Evolutionary conservation across 148 eudicot genomes (phyloP).

Genomic region (Polygonum maritimum): DNA sequence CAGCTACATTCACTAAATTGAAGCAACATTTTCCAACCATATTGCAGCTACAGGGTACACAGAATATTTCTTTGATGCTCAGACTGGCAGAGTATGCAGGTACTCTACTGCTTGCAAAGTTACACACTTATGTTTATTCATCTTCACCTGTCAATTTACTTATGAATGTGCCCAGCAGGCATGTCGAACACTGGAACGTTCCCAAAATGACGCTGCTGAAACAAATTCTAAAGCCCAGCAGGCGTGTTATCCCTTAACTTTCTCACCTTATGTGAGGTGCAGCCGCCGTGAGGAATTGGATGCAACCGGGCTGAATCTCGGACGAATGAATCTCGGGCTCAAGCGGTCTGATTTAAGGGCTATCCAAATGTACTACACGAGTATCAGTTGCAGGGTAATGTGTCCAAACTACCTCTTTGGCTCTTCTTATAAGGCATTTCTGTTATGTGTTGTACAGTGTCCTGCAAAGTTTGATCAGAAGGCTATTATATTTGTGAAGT

Average conservation of each 20-base stretch:
- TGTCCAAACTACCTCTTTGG: neutral
- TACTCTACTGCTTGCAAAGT: slow-evolving; percentile 11
- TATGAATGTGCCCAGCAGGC: slow-evolving; percentile 39
- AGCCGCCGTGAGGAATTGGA: neutral
- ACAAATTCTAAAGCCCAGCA: slow-evolving; percentile 81
- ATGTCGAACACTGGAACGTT: slow-evolving; percentile 95
- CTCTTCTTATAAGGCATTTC: neutral
- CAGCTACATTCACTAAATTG: neutral
- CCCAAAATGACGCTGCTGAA: slow-evolving; percentile 88
- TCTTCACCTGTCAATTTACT: neutral
- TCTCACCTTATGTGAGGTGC: neutral
- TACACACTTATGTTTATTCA: neutral
- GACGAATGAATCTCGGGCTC: neutral
- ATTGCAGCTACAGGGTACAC: slow-evolving; percentile 93
- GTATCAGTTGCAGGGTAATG: neutral
- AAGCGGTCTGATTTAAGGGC: neutral
- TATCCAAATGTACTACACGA: neutral
- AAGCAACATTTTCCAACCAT: neutral
- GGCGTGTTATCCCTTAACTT: slow-evolving; percentile 6
- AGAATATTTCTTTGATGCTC: slow-evolving; percentile 66
- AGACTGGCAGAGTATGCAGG: slow-evolving; percentile 83
- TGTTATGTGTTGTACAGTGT: neutral
- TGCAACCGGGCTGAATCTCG: no score
- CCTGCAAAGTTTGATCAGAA: neutral
- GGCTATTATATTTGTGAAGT: neutral